Evolutionary conservation across 2,329 filamentous ascomycete genomes (phyloP).

Genomic region (Apiospora sp.): DNA sequence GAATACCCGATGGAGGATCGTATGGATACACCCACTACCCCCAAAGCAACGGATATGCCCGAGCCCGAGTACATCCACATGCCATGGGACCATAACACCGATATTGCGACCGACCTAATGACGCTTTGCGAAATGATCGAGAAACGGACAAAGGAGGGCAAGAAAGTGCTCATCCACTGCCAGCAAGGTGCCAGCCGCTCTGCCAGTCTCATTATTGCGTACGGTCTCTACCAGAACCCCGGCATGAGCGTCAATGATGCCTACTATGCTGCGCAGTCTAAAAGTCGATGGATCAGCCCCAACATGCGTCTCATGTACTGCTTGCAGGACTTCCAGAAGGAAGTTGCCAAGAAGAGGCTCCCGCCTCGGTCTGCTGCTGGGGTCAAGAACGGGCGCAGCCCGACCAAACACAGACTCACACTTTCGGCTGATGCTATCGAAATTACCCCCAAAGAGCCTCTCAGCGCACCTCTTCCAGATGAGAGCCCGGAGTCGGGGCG

Average conservation of each 20-base stretch:
- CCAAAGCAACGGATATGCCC: slow-evolving; percentile 55
- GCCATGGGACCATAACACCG: slow-evolving; percentile 88
- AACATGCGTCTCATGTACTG: slow-evolving; percentile 95
- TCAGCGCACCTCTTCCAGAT: slow-evolving; percentile 66
- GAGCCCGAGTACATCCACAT: slow-evolving; percentile 86
- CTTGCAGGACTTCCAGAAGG: slow-evolving; percentile 80
- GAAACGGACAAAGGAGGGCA: slow-evolving; percentile 73
- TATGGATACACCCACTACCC: slow-evolving; percentile 62
- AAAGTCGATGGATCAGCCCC: slow-evolving; percentile 87
- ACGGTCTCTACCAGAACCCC: slow-evolving; percentile 81
- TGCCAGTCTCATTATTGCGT: slow-evolving; percentile 86
- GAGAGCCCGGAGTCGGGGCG: slow-evolving; percentile 57
- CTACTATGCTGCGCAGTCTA: slow-evolving; percentile 80
- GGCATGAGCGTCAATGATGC: slow-evolving; percentile 82
- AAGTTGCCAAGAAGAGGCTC: slow-evolving; percentile 60
- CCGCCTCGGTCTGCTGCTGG: slow-evolving; percentile 55
- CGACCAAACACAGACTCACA: slow-evolving; percentile 67
- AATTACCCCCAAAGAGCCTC: slow-evolving; percentile 60
- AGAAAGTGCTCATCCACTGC: slow-evolving; percentile 83
- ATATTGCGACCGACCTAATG: slow-evolving; percentile 81
- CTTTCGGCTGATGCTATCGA: slow-evolving; percentile 67
- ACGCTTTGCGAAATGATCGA: slow-evolving; percentile 80
- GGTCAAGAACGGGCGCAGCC: slow-evolving; percentile 60
- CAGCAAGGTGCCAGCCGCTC: slow-evolving; percentile 88
- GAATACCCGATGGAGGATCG: slow-evolving; percentile 57